Percentiles rank a stretch among this genome's conserved stretches.
phyloP scores from a whole-genome alignment of 2,329 filamentous ascomycete genomes.

The Sporothrix sp. region DNA sequence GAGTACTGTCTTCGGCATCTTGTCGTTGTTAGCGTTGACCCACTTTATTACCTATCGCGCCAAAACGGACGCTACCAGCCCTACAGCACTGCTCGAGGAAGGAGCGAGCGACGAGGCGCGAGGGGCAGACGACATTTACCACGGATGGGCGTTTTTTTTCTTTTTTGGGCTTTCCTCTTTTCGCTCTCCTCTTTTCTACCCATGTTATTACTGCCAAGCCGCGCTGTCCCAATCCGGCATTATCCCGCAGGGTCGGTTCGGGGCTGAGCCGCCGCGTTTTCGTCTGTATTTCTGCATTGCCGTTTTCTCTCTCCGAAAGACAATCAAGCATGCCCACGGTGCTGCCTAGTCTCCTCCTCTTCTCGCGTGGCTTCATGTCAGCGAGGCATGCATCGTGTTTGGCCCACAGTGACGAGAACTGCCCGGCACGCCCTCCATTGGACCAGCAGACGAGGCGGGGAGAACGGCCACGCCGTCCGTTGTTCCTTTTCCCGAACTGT shows the following conservation, averaged over 20 bases:
- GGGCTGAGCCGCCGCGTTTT: neutral
- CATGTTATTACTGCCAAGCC: neutral
- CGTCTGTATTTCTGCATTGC: neutral
- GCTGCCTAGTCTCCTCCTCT: too few relatives aligned
- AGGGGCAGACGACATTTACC: neutral
- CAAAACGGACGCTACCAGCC: slow-evolving; percentile 6
- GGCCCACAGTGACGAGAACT: neutral
- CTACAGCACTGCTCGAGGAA: neutral
- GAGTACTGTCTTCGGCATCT: neutral
- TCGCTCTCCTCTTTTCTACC: neutral
- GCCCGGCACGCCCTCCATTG: neutral
- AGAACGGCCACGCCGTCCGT: neutral
- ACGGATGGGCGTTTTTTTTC: too few relatives aligned
- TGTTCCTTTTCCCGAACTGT: neutral
- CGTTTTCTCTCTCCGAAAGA: too few relatives aligned
- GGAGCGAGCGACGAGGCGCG: neutral
- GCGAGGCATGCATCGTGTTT: too few relatives aligned
- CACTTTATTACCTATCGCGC: neutral
- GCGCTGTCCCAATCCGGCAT: neutral
- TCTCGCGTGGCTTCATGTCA: too few relatives aligned
- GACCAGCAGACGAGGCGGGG: neutral
- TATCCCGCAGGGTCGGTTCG: neutral
- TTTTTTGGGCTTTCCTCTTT: neutral
- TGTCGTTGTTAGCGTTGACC: neutral
- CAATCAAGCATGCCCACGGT: too few relatives aligned